Percentiles rank a stretch among this genome's conserved stretches.
These are phyloP conservation scores for Narthecium ossifragum DNA, from an alignment of 106 monocot genomes.

Conservation along the genomic window DNA sequence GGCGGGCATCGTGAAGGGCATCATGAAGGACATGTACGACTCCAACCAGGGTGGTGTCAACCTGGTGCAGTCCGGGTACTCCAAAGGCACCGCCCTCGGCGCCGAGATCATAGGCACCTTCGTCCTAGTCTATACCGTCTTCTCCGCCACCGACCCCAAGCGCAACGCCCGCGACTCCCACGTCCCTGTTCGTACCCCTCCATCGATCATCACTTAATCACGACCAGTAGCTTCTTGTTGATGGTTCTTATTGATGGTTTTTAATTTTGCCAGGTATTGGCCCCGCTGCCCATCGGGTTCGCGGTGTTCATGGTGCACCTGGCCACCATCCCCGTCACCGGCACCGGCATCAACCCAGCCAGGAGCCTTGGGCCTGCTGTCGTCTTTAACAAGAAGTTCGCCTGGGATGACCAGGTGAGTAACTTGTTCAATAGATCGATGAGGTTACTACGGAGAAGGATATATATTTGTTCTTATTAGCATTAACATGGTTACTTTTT, in stretches of 20 bases:
- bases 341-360: slow-evolving; percentile 67
- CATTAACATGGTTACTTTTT: background rate
- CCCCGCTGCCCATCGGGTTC: slow-evolving; percentile 64
- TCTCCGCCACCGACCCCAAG: slow-evolving; percentile 31
- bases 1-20: slow-evolving; percentile 50
- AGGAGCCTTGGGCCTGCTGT: slow-evolving; percentile 61
- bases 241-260: background rate
- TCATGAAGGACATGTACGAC: slow-evolving; percentile 59
- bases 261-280: slow-evolving; percentile 33
- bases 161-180: slow-evolving; percentile 24
- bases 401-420: slow-evolving; percentile 53
- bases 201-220: background rate
- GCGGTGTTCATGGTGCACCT: slow-evolving; percentile 77
- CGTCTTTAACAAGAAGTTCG: slow-evolving; percentile 47
- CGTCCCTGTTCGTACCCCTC: slow-evolving; percentile 14
- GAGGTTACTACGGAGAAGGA: background rate
- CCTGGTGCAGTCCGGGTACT: slow-evolving; percentile 16
- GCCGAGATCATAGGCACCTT: slow-evolving; percentile 37
- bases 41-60: slow-evolving; percentile 27
- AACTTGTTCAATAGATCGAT: background rate
- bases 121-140: slow-evolving; percentile 29
- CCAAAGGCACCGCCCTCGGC: slow-evolving; percentile 32
- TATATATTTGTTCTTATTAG: background rate
- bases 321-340: slow-evolving; percentile 64
- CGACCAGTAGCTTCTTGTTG: background rate